phyloP scores from a whole-genome alignment of 805 yeast genomes.

The Cyberlindnera saturnus region DNA sequence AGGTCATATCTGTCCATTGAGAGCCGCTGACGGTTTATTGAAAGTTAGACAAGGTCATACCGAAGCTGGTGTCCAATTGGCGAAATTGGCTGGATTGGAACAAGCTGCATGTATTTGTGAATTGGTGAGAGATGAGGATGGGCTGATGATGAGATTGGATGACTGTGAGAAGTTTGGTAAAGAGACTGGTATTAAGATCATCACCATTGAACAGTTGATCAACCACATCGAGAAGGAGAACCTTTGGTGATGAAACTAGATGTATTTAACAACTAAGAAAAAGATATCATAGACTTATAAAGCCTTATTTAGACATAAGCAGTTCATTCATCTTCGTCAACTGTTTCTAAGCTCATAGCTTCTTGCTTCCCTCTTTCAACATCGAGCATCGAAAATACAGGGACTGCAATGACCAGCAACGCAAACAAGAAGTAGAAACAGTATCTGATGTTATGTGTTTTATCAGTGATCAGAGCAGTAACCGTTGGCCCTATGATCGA shows the following conservation, averaged over 20 bases:
- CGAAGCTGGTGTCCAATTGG: slow-evolving; percentile 91
- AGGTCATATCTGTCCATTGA: slow-evolving; percentile 89
- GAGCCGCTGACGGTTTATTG: slow-evolving; percentile 86
- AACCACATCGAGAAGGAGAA: slow-evolving; percentile 36
- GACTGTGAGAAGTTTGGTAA: slow-evolving; percentile 73
- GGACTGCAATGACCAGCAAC: slow-evolving; percentile 49
- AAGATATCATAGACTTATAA: not conserved
- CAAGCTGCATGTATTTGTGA: slow-evolving; percentile 95
- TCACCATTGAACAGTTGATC: slow-evolving; percentile 72
- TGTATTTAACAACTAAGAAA: not conserved
- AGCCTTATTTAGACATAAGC: not conserved
- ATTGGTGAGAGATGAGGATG: slow-evolving; percentile 87
- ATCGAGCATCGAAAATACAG: slow-evolving; percentile 49
- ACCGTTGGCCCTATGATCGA: slow-evolving; percentile 68
- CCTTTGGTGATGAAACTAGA: slow-evolving; percentile 5
- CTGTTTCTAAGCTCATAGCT: slow-evolving; percentile 36
- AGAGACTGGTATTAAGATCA: slow-evolving; percentile 56
- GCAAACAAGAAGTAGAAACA: slow-evolving; percentile 59
- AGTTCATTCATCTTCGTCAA: slow-evolving; percentile 12
- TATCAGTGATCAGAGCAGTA: slow-evolving; percentile 67
- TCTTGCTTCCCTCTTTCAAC: slow-evolving; percentile 57
- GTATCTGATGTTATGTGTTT: slow-evolving; percentile 67
- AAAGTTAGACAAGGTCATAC: slow-evolving; percentile 88
- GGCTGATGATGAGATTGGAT: slow-evolving; percentile 88
- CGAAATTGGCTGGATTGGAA: slow-evolving; percentile 65